phyloP scores from a whole-genome alignment of 345 rosid species.

The Tarenaya hassleriana region DNA sequence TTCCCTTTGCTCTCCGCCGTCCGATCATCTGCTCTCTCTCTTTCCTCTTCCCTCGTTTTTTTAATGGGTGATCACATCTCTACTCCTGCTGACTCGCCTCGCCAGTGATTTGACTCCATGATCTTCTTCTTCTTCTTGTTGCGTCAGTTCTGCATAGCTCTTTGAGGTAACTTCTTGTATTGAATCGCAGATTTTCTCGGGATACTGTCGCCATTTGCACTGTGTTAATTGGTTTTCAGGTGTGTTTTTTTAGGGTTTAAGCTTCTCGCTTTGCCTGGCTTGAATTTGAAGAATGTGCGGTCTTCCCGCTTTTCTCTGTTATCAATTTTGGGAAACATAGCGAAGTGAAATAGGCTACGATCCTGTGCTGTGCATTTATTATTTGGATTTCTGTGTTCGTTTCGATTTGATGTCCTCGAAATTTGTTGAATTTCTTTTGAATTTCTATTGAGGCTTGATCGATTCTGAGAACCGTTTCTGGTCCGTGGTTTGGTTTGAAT shows the following conservation, averaged over 20 bases:
- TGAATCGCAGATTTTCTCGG: too few species aligned
- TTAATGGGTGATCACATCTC: constrained; percentile 12
- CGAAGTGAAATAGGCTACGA: too few species aligned
- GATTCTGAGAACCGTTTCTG: too few species aligned
- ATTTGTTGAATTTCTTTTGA: too few species aligned
- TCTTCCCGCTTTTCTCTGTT: too few species aligned
- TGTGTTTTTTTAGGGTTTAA: background rate
- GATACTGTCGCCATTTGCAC: constrained; percentile 6
- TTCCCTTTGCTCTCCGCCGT: constrained; percentile 30
- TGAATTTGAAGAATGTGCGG: background rate
- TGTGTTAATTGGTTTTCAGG: background rate
- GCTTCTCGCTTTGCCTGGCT: background rate
- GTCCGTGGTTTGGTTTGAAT: too few species aligned
- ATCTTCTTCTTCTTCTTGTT: constrained; percentile 2
- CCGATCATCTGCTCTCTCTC: constrained; percentile 28
- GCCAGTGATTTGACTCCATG: constrained; percentile 14
- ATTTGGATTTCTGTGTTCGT: too few species aligned
- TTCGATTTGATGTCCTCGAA: too few species aligned
- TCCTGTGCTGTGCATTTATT: too few species aligned
- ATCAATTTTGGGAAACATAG: too few species aligned
- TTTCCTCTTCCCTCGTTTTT: constrained; percentile 16
- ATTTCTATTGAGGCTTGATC: too few species aligned
- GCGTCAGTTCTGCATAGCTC: constrained; percentile 17
- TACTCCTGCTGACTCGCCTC: constrained; percentile 21
- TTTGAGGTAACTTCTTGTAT: constrained; percentile 22